phyloP scores from a whole-genome alignment of 257 asterid genomes.

The Euphrasia confusa region DNA sequence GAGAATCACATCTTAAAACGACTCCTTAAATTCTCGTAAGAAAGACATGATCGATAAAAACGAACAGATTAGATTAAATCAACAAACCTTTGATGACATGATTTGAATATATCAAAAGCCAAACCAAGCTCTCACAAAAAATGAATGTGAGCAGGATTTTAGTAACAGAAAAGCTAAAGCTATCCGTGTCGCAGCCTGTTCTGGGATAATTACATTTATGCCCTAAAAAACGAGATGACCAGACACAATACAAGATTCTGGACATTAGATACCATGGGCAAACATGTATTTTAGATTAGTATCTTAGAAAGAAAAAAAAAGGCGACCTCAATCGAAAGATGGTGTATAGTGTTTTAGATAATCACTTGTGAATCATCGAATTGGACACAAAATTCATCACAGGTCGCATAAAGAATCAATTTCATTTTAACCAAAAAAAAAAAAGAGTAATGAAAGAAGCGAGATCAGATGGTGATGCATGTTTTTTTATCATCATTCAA shows the following conservation, averaged over 20 bases:
- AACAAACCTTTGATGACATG: too few relatives aligned
- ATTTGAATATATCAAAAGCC: too few relatives aligned
- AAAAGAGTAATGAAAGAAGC: neutral
- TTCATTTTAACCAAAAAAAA: neutral
- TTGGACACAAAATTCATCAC: conserved; percentile 35
- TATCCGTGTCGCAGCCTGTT: conserved; percentile 14
- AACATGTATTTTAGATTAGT: neutral
- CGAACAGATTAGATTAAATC: too few relatives aligned
- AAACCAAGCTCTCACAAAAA: too few relatives aligned
- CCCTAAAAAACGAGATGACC: conserved; percentile 5
- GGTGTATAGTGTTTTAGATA: conserved; percentile 44
- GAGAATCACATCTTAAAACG: too few relatives aligned
- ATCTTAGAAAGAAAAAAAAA: neutral
- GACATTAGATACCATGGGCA: conserved; percentile 14
- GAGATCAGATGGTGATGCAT: conserved; percentile 99
- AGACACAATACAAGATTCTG: neutral
- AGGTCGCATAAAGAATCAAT: conserved; percentile 24
- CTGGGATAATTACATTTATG: neutral
- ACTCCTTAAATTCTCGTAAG: too few relatives aligned
- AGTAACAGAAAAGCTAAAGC: conserved; percentile 14
- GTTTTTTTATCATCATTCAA: conserved; percentile 57
- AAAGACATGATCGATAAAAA: too few relatives aligned
- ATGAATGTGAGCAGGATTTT: conserved; percentile 4
- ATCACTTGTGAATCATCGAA: conserved; percentile 44
- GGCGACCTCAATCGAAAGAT: conserved; percentile 89